Base-by-base conservation (phyloP, 495 filamentous ascomycete species). In the Penicillium argentinense region DNA sequence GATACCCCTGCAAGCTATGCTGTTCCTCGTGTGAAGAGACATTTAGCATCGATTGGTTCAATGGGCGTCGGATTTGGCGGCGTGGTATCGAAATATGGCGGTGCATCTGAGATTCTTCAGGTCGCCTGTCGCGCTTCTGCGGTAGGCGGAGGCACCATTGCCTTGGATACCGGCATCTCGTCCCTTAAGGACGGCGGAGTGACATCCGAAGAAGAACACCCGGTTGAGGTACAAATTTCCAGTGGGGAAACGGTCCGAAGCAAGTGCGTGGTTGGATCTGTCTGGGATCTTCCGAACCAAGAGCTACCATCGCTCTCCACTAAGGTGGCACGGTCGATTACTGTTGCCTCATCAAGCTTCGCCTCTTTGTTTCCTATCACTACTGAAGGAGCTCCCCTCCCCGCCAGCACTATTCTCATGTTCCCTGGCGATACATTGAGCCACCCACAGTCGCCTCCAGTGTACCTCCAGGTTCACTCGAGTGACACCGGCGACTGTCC, bases 401-500 rank as follows among this genome's bases (percentile, higher is more conserved):
- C 89, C 23, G 88, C 86, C 12, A 88, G 85, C 28, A 83, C 84
- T 4, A 77, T 95, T 5, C 77, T 91, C 27, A 78, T 85, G 42
- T 84, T 93, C 49, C 85, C 89, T 11, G 63, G 67, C 17, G 74
- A 74, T 8, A 73, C 74, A 41, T 54, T 83, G 21, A 42, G 54
- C 21, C 59, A 59, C 9, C 45, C 59, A 7, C 56, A 68, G 37
- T 51, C 50, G 19, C 72, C 75, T 21, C 85, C 88, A 26, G 77
- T 93, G 18, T 86, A 91, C 60, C 74, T 91, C 14, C 74, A 86
- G 39, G 76, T 84, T 25, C 89, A 95, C 65, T 89, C 87, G 16
- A 87, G 85, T 61, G 89, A 91, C 44, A 89, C 89, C 28, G 90
- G 89, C 49, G 91, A 96, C 68, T 97, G 91, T 63, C 90, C 91